Evolutionary conservation across 2,329 filamentous ascomycete genomes (phyloP), one percentile per base, ranked within the genome.

Genomic region (Hypomyces rosellus): DNA sequence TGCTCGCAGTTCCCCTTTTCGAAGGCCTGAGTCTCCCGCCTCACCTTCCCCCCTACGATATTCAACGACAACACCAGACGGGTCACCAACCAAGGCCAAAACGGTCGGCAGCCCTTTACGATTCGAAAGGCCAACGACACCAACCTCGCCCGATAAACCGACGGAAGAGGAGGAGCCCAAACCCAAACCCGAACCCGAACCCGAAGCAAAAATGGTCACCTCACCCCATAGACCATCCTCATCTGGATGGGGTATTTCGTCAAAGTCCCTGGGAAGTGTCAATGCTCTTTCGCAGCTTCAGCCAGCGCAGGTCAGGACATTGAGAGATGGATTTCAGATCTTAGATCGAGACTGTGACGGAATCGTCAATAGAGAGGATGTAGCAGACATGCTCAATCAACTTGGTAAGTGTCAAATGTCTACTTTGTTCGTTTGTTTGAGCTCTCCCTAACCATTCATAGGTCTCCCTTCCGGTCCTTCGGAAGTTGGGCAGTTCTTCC

Each of bases 301-400:
- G 36, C 84, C 89, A 2, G 77, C 88, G 3, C 89, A 96, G 60
- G 82, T 96, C 34, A 83, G 91, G 61, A 88, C 89, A 60, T 80
- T 99, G 69, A 82, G 93, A 54, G 92, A 97, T 65, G 89, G 87
- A 0, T 99, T 97, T 68, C 89, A 95, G 67, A 90, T 96, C 52
- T 77, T 99, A 43, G 93, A 97, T 67, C 80, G 89, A 53, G 86
- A 93, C 68, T 91, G 89, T 62, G 89, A 93, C 62, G 91, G 92
- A 15, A 74, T 81, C 46, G 85, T 99, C 54, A 87, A 85, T 57
- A 79, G 86, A 52, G 86, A 92, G 18, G 89, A 95, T 65, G 84
- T 99, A 5, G 82, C 82, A 14, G 88, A 95, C 61, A 95, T 96
- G 80, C 78, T 99, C 33, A 82, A 80, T 52, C 90, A 95, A 62